Base-by-base conservation (phyloP, 1,139 yeast species). In the Candida freyschussii region DNA sequence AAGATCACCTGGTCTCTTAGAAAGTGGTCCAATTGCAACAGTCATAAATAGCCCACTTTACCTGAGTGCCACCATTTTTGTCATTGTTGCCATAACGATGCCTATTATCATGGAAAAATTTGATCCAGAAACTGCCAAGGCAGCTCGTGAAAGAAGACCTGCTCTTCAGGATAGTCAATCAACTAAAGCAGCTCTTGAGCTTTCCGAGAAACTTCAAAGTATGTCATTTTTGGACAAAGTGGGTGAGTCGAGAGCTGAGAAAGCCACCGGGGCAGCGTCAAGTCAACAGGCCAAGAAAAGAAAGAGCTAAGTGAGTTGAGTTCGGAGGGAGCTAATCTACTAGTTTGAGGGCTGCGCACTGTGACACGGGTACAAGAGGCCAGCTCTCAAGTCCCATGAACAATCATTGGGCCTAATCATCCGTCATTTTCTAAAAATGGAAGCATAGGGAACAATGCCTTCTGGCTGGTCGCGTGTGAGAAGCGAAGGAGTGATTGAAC, bases 61-160 rank as follows among this genome's bases (percentile, higher is more conserved):
- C 38, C 37, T 60, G 13, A 56, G 55, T 5, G 56, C 52, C 17
- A 52, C 48, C 6, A 34, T 59, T 1, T 37, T 60, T 3, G 40
- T 45, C 4, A 15, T 62, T 2, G 36, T 50, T 14, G 29, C 55
- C 13, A 33, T 54, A 17, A 29, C 46, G 2, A 51, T 56, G 37
- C 67, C 69, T 12, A 40, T 50, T 26, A 17, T 62, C 1, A 28
- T 62, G 16, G 65, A 60, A 40, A 59, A 53, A 33, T 38, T 63
- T 21, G 67, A 63, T 37, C 66, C 67, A 21, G 66, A 59, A 26
- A 56, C 61, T 9, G 61, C 62, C 4, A 44, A 51, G 31, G 44
- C 52, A 11, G 45, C 62, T 36, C 55, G 53, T 23, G 58, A 53
- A 31, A 59, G 59, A 29, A 50, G 50, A 21, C 40, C 45, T 17